Evolutionary conservation across 139 green algal species (phyloP), one percentile per base, ranked within the genome.

Genomic region (Chlorella ohadii): DNA sequence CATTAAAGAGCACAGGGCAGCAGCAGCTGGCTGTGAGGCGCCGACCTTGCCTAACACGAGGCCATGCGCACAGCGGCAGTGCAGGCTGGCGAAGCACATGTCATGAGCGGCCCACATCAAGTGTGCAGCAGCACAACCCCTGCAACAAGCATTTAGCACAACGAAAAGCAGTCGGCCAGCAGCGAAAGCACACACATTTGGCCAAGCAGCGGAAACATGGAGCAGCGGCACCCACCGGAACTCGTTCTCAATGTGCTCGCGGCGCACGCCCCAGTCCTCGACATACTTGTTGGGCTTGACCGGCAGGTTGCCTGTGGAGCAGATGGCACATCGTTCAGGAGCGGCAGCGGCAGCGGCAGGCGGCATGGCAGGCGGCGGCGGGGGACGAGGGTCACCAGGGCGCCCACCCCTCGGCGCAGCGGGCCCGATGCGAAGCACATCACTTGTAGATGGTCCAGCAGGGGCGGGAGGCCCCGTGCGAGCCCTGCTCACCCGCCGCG

Each of bases 281-380:
- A 93, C 65, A 39, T 79, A 91, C 56, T 92, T 92, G 84, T 93
- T 92, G 17, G 88, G 70, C 75, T 92, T 92, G 56, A 87, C 86
- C 15, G 90, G 90, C 66, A 93, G 63, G 57, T 93, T 82, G 39
- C 90, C 90, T n/a, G 76, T 81, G 64, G 70, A 15, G 34, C 12
- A 11, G 12, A 81, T 44, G 15, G 25, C 41, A 41, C 23, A 71
- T 38, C 6, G 15, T 51, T n/a, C n/a, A n/a, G n/a, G 27, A 61
- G 27, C 16, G 44, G 33, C 47, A 33, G 28, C 4, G 19, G 31
- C 64, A 71, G 64, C 3, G 63, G 13, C 16, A 16, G 6, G 27
- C 4, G 2, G 28, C 27, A 2, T 9, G 64, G 64, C 64, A 68
- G 63, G 64, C n/a, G 64, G 64, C 2, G 31, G 64, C 13, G 64